Base-by-base conservation (phyloP, 2,329 filamentous ascomycete genomes). In the Cladosporium austrohemisphaericum region DNA sequence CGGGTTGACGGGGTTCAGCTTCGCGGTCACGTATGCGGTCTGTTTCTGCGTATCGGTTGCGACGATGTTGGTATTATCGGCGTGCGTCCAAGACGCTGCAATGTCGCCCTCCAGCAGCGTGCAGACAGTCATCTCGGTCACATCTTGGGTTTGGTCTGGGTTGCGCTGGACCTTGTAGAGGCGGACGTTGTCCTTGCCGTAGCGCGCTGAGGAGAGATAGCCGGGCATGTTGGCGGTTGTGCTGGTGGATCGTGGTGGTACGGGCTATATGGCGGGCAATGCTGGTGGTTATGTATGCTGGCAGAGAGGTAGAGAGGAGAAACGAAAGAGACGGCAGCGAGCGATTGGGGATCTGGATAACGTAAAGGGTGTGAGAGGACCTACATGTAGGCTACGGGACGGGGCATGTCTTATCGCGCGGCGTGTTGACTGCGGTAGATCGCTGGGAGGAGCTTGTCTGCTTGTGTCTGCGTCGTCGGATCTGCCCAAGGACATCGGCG, bases 21-120 rank as follows among this genome's bases (percentile, higher is more conserved):
- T 96, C 65, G 93, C 92, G 65, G 88, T 85, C 73, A 98, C 90
- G 76, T 93, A 95, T 60, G 64, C 64, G 44, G 72, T 97, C 74
- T 98, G 95, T 77, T 98, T 98, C 75, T 97, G 95, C 20, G 90
- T 92, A 72, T 98, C 93, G 53, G 93, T 98, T 56, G 93, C 90
- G 53, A 98, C 92, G 52, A 98, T 83, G 57, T 94, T 88, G 62
- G 85, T 87, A 78, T 98, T 98, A 76, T 98, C 91, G 61, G 89
- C 92, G 65, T 80, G 71, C 54, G 92, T 98, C 78, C 95, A 98
- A 57, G 86, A 88, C 49, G 76, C 81, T 48, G 93, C 88, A 61
- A 98, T 96, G 52, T 90, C 86, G 60, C 93, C 93, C 75, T 97
- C 90, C 23, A 98, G 81, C 44, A 97, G 78, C 55, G 90, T 89